phyloP scores from a whole-genome alignment of 2,329 filamentous ascomycete genomes.

The Sodiomyces alkalinus region DNA sequence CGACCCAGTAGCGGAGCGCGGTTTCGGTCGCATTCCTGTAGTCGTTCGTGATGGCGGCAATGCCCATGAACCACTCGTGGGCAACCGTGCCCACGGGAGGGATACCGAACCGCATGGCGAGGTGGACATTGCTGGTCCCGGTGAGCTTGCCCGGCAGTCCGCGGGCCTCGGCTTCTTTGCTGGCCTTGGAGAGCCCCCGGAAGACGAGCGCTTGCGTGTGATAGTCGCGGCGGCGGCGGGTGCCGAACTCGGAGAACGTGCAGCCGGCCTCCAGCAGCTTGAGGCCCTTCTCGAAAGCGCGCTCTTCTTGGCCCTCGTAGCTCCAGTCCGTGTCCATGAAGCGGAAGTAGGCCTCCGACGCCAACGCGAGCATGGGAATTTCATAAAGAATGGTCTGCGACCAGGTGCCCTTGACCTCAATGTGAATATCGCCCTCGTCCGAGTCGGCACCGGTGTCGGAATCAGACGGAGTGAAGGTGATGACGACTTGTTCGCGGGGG shows the following conservation, averaged over 20 bases:
- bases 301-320: constrained; percentile 73
- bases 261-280: constrained; percentile 69
- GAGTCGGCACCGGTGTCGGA: constrained; percentile 46
- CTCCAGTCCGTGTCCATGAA: constrained; percentile 92
- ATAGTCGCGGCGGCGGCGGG: constrained; percentile 77
- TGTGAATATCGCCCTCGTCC: constrained; percentile 58
- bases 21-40: constrained; percentile 75
- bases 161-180: constrained; percentile 49
- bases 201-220: constrained; percentile 90
- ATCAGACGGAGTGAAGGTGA: constrained; percentile 45
- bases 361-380: constrained; percentile 80
- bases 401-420: constrained; percentile 73
- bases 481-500: constrained; percentile 63
- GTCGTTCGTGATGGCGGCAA: constrained; percentile 77
- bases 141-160: constrained; percentile 59
- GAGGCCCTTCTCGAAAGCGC: constrained; percentile 68
- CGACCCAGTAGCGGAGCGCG: constrained; percentile 76
- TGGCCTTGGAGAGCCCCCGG: constrained; percentile 66
- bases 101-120: constrained; percentile 85
- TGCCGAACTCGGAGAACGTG: constrained; percentile 87
- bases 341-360: constrained; percentile 93
- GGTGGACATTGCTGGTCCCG: constrained; percentile 91
- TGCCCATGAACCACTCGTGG: constrained; percentile 99
- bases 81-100: constrained; percentile 76
- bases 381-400: constrained; percentile 95